Percentiles rank a stretch among this genome's conserved stretches.
Conservation (phyloP, 768 basidiomycete species). For the Tulasnella sp. region DNA sequence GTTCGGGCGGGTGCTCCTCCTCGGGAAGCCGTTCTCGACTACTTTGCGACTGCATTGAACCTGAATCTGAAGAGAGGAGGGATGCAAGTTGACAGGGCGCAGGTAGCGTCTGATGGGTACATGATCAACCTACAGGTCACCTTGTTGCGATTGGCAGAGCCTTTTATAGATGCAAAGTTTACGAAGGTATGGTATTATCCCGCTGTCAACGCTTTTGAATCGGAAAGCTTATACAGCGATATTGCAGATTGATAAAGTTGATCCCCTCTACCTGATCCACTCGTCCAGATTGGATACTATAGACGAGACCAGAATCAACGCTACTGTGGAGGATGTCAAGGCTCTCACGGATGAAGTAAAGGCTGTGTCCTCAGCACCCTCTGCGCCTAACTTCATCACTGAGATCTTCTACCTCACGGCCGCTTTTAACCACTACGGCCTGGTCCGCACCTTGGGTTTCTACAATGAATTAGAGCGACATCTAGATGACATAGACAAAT, state of each 20-base stretch:
- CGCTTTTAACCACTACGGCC: slow-evolving; percentile 82
- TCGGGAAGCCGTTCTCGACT: slow-evolving; percentile 72
- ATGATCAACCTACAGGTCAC: slow-evolving; percentile 85
- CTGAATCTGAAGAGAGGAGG: slow-evolving; percentile 81
- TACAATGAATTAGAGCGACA: slow-evolving; percentile 40
- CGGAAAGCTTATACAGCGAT: neutral
- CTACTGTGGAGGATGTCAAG: slow-evolving; percentile 76
- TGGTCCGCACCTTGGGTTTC: slow-evolving; percentile 67
- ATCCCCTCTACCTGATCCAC: slow-evolving; percentile 66
- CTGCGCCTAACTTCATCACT: slow-evolving; percentile 83
- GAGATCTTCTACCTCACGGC: slow-evolving; percentile 86
- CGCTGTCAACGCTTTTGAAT: neutral
- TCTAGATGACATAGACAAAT: slow-evolving; percentile 60
- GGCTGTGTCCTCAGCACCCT: slow-evolving; percentile 29
- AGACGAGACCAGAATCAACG: slow-evolving; percentile 91
- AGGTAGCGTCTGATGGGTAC: slow-evolving; percentile 84
- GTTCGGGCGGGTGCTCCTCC: slow-evolving; percentile 70
- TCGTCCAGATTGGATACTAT: slow-evolving; percentile 61
- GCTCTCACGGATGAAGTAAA: slow-evolving; percentile 44
- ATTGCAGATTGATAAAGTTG: slow-evolving; percentile 78
- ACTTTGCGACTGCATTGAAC: slow-evolving; percentile 62
- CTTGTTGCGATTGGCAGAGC: slow-evolving; percentile 77
- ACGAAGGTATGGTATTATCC: slow-evolving; percentile 49
- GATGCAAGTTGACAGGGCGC: slow-evolving; percentile 82
- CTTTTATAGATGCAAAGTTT: slow-evolving; percentile 87